Evolutionary conservation across 2,329 filamentous ascomycete genomes (phyloP), one percentile per base, ranked within the genome.

Genomic region (Beauveria sp.): DNA sequence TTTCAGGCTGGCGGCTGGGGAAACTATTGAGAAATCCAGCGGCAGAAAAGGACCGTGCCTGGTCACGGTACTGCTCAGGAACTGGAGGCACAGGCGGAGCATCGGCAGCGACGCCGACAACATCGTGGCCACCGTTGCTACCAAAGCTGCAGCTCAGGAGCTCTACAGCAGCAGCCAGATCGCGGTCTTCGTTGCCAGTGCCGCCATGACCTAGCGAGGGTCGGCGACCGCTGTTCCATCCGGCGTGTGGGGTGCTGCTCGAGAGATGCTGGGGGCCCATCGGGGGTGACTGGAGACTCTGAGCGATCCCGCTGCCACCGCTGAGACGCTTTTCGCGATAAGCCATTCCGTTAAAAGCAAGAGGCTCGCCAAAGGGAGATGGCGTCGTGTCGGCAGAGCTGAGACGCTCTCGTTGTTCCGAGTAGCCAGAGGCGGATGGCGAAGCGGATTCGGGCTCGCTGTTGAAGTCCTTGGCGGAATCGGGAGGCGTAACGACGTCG

Each of bases 311-410:
- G 64, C 78, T 79, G 51, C 78, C 78, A 66, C 75, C 80, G 70
- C 83, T 86, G 67, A 84, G 82, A 59, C 85, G 80, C 74, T 88
- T 88, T 67, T 79, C 75, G 64, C 78, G 75, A 67, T 82, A 81
- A 18, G 77, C 76, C 57, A 75, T 73, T 59, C 79, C 82, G 60
- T 81, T 77, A 37, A 82, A 76, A 65, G 77, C 76, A 65, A 86
- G 81, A 59, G 83, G 81, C 62, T 93, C 90, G 64, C 81, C 77
- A 67, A 88, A 85, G 22, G 93, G 93, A 58, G 93, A 92, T 51
- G 94, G 94, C 18, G 93, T 97, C 53, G 92, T 97, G 72, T 96
- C 91, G 44, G 89, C 87, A 57, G 93, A 97, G 78, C 92, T 96
- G 69, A 87, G 82, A 59, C 85, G 84, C 61, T 91, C 89, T 67